Evolutionary conservation across 345 rosid species (phyloP).

Genomic region (Populus nigra): DNA sequence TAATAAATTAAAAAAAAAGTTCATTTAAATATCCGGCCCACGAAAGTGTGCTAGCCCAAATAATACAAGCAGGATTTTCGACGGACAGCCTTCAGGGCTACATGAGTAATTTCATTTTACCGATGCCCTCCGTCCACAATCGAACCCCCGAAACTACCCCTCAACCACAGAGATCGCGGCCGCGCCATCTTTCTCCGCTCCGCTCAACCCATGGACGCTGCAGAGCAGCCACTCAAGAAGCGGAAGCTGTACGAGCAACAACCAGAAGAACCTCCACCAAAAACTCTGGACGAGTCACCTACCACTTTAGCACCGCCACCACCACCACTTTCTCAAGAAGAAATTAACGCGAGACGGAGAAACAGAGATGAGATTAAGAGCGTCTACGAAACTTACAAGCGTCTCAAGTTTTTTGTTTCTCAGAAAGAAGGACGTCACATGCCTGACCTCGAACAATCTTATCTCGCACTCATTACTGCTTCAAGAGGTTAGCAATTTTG

Average conservation of each 20-base stretch:
- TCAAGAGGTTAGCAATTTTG: constrained; percentile 51
- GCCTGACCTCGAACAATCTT: constrained; percentile 68
- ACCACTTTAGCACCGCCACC: constrained; percentile 45
- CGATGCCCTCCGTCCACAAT: background rate
- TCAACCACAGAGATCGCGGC: background rate
- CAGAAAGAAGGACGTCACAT: constrained; percentile 54
- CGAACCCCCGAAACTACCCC: background rate
- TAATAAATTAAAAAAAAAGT: too few species aligned
- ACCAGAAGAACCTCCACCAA: constrained; percentile 26
- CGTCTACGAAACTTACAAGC: constrained; percentile 75
- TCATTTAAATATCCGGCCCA: too few species aligned
- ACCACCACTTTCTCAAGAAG: constrained; percentile 58
- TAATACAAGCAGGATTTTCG: too few species aligned
- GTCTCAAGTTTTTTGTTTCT: constrained; percentile 59
- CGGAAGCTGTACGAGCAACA: constrained; percentile 64
- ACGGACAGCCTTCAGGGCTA: background rate
- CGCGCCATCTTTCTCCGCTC: background rate
- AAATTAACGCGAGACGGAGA: constrained; percentile 53
- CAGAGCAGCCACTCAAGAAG: constrained; percentile 94
- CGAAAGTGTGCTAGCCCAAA: too few species aligned
- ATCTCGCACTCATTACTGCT: constrained; percentile 67
- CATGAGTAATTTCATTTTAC: background rate
- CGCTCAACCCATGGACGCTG: constrained; percentile 22
- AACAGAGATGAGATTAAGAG: constrained; percentile 79
- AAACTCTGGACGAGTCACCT: constrained; percentile 18